Evolutionary conservation across 257 asterid genomes (phyloP).

Genomic region (Solanum pennellii): DNA sequence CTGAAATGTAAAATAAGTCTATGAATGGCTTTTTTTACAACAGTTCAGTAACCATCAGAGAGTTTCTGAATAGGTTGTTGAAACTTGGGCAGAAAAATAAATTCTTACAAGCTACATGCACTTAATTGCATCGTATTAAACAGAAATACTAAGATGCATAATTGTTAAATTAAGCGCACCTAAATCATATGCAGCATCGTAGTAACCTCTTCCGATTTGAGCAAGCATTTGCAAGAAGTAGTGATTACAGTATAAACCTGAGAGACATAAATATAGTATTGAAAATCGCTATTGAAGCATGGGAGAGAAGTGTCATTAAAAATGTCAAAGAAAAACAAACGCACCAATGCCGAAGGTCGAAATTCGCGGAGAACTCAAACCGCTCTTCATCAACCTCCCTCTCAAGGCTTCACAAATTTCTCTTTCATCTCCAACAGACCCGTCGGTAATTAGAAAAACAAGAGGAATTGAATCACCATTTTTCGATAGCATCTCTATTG

Average conservation of each 20-base stretch:
- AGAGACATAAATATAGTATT: neutral
- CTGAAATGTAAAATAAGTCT: neutral
- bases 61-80: neutral
- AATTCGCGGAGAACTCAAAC: constrained; percentile 50
- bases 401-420: constrained; percentile 50
- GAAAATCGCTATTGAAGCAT: neutral
- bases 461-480: constrained; percentile 33
- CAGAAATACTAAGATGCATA: neutral
- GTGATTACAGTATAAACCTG: constrained; percentile 78
- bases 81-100: neutral
- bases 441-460: constrained; percentile 71
- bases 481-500: constrained; percentile 52
- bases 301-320: neutral
- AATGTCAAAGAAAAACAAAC: neutral
- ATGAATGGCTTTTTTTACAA: neutral
- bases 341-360: constrained; percentile 84
- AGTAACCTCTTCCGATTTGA: constrained; percentile 73
- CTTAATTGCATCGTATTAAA: neutral
- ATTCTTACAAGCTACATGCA: neutral
- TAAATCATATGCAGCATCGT: constrained; percentile 59
- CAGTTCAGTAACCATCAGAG: neutral
- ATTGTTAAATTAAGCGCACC: constrained; percentile 28
- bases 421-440: constrained; percentile 78
- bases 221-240: constrained; percentile 90
- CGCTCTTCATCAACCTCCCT: constrained; percentile 32